Evolutionary conservation across 2,329 filamentous ascomycete genomes (phyloP).

Genomic region (Hymenoscyphus fructigenus): DNA sequence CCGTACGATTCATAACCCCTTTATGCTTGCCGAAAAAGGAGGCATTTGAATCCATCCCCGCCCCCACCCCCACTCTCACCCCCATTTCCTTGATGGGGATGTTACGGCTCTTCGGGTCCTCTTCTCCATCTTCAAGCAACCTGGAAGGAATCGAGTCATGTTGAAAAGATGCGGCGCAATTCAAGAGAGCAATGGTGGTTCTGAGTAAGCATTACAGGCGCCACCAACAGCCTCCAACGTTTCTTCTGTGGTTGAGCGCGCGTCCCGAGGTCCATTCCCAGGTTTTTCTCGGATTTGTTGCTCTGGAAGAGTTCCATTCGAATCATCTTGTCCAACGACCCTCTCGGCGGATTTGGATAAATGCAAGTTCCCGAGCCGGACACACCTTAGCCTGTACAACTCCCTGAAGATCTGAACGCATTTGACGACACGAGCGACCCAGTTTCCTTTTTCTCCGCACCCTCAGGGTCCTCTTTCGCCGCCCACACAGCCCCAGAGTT

Average conservation of each 20-base stretch:
- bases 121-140: no score
- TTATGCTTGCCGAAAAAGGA: background rate
- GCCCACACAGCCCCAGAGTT: background rate
- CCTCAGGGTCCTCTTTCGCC: background rate
- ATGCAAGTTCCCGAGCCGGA: slow-evolving; percentile 1
- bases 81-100: background rate
- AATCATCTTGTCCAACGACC: background rate
- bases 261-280: background rate
- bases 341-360: background rate
- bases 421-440: background rate
- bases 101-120: background rate
- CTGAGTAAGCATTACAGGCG: background rate
- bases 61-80: background rate
- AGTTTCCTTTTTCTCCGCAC: background rate
- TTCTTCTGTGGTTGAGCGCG: background rate
- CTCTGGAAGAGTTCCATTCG: background rate
- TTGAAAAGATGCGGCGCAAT: background rate
- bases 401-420: slow-evolving; percentile 1
- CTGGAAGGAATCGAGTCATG: no score
- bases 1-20: background rate
- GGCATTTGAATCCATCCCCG: background rate
- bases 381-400: background rate
- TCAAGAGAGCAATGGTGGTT: background rate
- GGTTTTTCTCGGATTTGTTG: background rate
- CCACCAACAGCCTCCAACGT: background rate